Conservation (phyloP, 305 asterid species). For the Vinca major region DNA sequence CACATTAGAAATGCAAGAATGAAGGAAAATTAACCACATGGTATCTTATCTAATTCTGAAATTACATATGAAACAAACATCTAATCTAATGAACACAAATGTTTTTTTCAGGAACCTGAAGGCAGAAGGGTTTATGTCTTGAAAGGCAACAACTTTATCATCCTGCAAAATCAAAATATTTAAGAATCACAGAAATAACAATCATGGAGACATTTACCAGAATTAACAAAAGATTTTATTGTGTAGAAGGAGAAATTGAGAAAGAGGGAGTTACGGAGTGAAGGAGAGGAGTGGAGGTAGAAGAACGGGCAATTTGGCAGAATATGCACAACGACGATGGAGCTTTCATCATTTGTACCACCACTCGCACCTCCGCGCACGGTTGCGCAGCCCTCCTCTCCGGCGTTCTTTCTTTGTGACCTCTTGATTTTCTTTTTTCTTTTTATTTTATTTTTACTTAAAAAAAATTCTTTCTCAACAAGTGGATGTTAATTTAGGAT, state of each 20-base stretch:
- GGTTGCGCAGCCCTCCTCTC: background rate
- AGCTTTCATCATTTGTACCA: conserved; percentile 8
- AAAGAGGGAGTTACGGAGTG: conserved; percentile 26
- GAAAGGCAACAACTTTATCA: conserved; percentile 59
- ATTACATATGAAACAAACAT: background rate
- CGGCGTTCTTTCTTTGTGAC: background rate
- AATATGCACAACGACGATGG: conserved; percentile 38
- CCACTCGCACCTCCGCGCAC: no score
- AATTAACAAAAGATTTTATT: background rate
- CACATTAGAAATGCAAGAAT: background rate
- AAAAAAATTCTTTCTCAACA: no score
- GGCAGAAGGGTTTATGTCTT: conserved; percentile 67
- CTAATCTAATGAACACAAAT: background rate
- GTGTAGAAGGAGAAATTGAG: background rate
- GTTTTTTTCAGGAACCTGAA: conserved; percentile 37
- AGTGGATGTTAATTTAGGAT: no score
- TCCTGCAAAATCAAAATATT: conserved; percentile 32
- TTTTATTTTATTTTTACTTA: no score
- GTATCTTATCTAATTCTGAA: no score
- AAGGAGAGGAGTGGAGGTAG: conserved; percentile 48
- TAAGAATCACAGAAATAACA: background rate
- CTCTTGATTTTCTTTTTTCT: no score
- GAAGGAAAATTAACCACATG: background rate
- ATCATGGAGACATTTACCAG: background rate
- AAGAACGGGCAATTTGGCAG: conserved; percentile 55